phyloP scores from a whole-genome alignment of 495 filamentous ascomycete genomes.

The Penicillium samsonianum region DNA sequence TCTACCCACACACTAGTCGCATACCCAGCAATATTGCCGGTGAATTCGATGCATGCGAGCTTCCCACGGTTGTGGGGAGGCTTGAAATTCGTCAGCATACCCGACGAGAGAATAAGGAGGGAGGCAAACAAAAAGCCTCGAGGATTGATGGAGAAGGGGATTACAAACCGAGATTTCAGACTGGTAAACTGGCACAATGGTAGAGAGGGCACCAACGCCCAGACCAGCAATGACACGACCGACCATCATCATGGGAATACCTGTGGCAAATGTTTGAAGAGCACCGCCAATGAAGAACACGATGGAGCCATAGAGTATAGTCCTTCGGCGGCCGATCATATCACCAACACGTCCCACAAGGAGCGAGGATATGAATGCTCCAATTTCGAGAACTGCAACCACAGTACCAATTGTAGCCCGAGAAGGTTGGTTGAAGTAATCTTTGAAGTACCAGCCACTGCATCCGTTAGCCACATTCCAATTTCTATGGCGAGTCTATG shows the following conservation, averaged over 20 bases:
- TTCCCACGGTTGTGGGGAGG: constrained; percentile 95
- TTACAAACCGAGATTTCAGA: constrained; percentile 73
- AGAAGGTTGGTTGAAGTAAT: constrained; percentile 88
- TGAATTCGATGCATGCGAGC: constrained; percentile 96
- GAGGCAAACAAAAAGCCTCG: background rate
- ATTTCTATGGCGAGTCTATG: background rate
- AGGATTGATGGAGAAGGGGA: background rate
- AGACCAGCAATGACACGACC: constrained; percentile 91
- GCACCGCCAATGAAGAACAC: constrained; percentile 91
- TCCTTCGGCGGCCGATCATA: constrained; percentile 83
- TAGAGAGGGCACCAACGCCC: constrained; percentile 91
- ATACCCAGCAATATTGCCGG: constrained; percentile 94
- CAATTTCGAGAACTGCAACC: constrained; percentile 93
- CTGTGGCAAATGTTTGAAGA: constrained; percentile 76
- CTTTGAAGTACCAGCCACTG: constrained; percentile 82
- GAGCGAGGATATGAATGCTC: constrained; percentile 87
- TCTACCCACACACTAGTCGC: constrained; percentile 97
- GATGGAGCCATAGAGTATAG: constrained; percentile 90
- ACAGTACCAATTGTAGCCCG: constrained; percentile 87
- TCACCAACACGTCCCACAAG: constrained; percentile 89
- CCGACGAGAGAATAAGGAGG: background rate
- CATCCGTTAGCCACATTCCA: constrained; percentile 16
- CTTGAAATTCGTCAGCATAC: constrained; percentile 34
- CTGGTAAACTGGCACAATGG: constrained; percentile 97
- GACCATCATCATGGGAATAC: constrained; percentile 89